Conservation (phyloP, 345 rosid species). For the Arabis alpina region DNA sequence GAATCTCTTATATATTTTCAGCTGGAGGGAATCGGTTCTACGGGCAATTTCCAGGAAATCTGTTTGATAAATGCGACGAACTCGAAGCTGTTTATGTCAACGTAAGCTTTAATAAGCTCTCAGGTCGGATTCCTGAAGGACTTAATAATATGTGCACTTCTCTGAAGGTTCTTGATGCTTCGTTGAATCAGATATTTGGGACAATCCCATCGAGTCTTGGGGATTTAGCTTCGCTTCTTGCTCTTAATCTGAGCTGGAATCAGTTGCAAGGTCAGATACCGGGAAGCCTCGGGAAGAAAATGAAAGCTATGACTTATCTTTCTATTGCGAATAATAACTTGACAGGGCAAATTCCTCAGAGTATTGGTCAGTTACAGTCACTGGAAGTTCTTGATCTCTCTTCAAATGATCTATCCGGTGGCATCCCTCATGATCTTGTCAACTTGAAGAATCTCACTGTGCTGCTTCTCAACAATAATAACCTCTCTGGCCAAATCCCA, state of each 20-base stretch:
- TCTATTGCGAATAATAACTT: constrained; percentile 57
- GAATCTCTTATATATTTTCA: constrained; percentile 57
- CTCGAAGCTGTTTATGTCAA: constrained; percentile 50
- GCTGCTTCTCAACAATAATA: constrained; percentile 54
- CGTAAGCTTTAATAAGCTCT: constrained; percentile 56
- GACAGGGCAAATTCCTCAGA: constrained; percentile 52
- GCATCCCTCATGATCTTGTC: constrained; percentile 52
- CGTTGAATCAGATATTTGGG: constrained; percentile 59
- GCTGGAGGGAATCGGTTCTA: constrained; percentile 56
- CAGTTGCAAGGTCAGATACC: constrained; percentile 59
- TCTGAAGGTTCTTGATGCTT: constrained; percentile 57
- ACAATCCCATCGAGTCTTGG: constrained; percentile 50
- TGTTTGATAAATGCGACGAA: constrained; percentile 54
- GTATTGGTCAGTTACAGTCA: constrained; percentile 45
- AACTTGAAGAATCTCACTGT: constrained; percentile 52
- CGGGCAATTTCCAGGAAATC: constrained; percentile 50
- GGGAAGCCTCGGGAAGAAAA: constrained; percentile 42
- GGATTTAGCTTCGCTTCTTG: constrained; percentile 50
- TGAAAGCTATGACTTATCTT: constrained; percentile 51
- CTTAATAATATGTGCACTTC: constrained; percentile 53
- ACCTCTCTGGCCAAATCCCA: constrained; percentile 56
- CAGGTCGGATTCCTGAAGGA: constrained; percentile 56
- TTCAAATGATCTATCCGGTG: constrained; percentile 46
- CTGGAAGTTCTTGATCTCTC: constrained; percentile 48
- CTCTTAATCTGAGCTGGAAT: constrained; percentile 60